Base-by-base conservation (phyloP, 176 grass and related monocot species). In the Carex scoparia region DNA sequence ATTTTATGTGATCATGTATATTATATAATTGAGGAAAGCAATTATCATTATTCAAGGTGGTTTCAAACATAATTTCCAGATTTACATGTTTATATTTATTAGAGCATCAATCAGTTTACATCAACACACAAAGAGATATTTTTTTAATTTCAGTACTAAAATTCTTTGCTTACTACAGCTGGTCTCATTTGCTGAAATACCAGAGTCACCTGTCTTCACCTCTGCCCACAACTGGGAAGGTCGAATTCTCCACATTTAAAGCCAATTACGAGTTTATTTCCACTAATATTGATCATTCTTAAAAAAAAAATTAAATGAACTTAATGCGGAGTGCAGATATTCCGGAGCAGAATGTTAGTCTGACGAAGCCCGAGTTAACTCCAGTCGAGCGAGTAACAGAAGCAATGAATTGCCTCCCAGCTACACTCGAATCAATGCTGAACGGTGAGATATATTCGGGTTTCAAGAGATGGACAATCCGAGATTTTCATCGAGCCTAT, bases 181-280 rank as follows among this genome's bases (percentile, higher is more conserved):
- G 10, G 89, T 98, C 48, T 89, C 91, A 1, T 86, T 87, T 53
- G 91, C 95, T 16, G 86, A 89, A 6, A 92, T 95, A 66, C 91
- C 87, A 40, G 95, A 98, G 85, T 75, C 89, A 7, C 95, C 93
- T 4, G n/a, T 98, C 76, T 98, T 98, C 92, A 93, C 84, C 6
- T 79, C 85, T 0, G 13, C 88, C 10, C 91, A 95, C 79, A 15
- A 23, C 9, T 89, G 84, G 79, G 78, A 86, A 90, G 93, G 95
- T 99, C 1, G 3, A 69, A 37, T 28, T 82, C 14, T 31, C 23
- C 1, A 78, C 72, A 82, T 79, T 84, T 27, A 15, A 19, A 4
- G 8, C 55, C 35, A 32, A 85, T 67, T 80, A 61, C 42, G 10
- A 33, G 1, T 18, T 4, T 14, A 37, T 40, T 70, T 86, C 18